A percentile compares a stretch with the other conserved stretches of the same genome.
These are phyloP conservation scores for Podaxis carcinomalis DNA, from an alignment of 768 basidiomycete genomes.

Conservation along the genomic window DNA sequence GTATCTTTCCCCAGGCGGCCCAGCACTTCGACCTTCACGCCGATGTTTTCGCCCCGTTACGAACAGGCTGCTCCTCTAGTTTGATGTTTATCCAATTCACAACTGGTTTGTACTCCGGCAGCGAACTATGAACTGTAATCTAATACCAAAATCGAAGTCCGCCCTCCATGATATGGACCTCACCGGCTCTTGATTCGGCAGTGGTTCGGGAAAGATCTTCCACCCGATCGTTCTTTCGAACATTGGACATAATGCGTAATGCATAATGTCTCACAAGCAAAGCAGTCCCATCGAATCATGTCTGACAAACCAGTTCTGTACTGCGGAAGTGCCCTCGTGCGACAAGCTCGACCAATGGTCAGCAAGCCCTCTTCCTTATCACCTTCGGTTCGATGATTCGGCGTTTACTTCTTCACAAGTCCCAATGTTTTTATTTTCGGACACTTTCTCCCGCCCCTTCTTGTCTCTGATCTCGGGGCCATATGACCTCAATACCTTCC, in stretches of 20 bases:
- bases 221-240: background rate
- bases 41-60: background rate
- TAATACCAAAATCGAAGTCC: background rate
- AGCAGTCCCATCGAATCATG: background rate
- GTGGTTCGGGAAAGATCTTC: background rate
- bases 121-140: background rate
- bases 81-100: background rate
- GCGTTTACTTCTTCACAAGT: background rate
- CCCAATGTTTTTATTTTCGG: background rate
- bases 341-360: background rate
- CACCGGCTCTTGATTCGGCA: background rate
- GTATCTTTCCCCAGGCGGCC: background rate
- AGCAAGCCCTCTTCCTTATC: background rate
- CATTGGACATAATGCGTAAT: background rate
- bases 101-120: background rate
- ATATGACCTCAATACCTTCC: background rate
- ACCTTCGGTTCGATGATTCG: background rate
- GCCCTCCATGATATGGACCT: background rate
- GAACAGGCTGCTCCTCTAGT: background rate
- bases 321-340: background rate
- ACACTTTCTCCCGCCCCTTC: slow-evolving; percentile 1
- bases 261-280: background rate
- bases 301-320: background rate
- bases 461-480: background rate
- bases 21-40: background rate